phyloP scores from a whole-genome alignment of 2,329 filamentous ascomycete genomes.

The Oidium heveae region DNA sequence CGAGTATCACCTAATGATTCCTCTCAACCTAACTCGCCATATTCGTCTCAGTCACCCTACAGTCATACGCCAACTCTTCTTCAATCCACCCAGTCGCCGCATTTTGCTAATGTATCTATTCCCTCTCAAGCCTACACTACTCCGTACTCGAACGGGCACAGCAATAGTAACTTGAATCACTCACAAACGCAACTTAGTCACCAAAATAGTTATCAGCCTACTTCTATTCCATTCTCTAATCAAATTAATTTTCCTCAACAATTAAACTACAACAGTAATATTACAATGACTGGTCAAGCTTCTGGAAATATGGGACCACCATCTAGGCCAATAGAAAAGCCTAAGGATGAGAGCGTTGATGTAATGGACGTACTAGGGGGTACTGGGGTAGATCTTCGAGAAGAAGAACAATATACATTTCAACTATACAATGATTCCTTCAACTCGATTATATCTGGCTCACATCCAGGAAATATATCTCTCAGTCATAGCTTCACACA shows the following conservation, averaged over 20 bases:
- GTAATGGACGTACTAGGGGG: conserved; percentile 62
- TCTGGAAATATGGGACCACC: conserved; percentile 28
- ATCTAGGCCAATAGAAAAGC: conserved; percentile 30
- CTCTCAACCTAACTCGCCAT: conserved; percentile 41
- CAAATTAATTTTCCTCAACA: background rate
- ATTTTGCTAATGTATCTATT: conserved; percentile 12
- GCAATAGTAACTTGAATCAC: conserved; percentile 8
- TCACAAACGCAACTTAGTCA: conserved; percentile 6
- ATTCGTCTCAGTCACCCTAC: conserved; percentile 24
- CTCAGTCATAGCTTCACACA: conserved; percentile 23
- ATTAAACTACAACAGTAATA: conserved; percentile 4
- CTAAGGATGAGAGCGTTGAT: conserved; percentile 39
- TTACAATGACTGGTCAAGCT: conserved; percentile 7
- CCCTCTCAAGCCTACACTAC: conserved; percentile 13
- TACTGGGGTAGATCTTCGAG: conserved; percentile 66
- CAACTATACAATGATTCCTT: conserved; percentile 33
- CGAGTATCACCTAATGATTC: conserved; percentile 42
- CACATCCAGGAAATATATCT: conserved; percentile 18
- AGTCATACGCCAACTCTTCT: conserved; percentile 4
- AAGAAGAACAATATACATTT: conserved; percentile 63
- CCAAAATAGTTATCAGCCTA: conserved; percentile 6
- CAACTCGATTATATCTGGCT: conserved; percentile 18
- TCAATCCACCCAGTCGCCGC: conserved; percentile 7
- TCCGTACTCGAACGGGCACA: conserved; percentile 14
- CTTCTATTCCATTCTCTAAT: background rate